These are phyloP conservation scores for Dissophora ornata DNA, from an alignment of 192 early-diverging fungal species.

Conservation along the genomic window DNA sequence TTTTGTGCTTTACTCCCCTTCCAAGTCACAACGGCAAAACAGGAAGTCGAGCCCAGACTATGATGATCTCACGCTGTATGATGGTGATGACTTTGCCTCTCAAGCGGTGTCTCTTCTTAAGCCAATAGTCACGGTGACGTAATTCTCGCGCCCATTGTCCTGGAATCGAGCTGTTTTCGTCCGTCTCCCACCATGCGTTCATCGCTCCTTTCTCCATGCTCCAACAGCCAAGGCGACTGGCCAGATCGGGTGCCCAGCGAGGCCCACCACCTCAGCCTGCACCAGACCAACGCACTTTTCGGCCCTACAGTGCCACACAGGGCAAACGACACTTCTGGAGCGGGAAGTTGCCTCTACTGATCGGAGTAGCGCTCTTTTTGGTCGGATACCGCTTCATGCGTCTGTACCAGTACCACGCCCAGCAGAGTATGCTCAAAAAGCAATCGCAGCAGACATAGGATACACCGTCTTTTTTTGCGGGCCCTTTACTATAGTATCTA, in stretches of 20 bases:
- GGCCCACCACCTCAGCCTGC: constrained; percentile 18
- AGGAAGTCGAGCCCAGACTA: no score
- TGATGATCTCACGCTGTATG: no score
- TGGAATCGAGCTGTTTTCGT: no score
- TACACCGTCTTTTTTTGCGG: not conserved
- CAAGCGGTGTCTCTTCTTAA: no score
- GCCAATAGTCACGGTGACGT: not conserved
- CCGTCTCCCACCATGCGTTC: no score
- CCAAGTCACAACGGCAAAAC: no score
- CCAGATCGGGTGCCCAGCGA: constrained; percentile 28
- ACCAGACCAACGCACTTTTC: constrained; percentile 18
- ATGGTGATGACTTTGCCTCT: no score
- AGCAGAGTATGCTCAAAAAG: not conserved
- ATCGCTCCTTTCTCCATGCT: constrained; percentile 16
- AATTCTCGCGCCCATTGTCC: no score
- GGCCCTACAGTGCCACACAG: constrained; percentile 8
- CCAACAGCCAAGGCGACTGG: constrained; percentile 40
- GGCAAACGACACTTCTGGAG: constrained; percentile 26
- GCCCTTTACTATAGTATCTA: no score
- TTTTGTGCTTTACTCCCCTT: no score
- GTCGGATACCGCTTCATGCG: constrained; percentile 41
- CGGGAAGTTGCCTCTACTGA: constrained; percentile 37
- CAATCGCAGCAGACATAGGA: not conserved
- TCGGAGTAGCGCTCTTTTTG: constrained; percentile 18
- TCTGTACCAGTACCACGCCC: constrained; percentile 23